Evolutionary conservation across 139 green algal genomes (phyloP).

Genomic region (Coelastrella sp.): DNA sequence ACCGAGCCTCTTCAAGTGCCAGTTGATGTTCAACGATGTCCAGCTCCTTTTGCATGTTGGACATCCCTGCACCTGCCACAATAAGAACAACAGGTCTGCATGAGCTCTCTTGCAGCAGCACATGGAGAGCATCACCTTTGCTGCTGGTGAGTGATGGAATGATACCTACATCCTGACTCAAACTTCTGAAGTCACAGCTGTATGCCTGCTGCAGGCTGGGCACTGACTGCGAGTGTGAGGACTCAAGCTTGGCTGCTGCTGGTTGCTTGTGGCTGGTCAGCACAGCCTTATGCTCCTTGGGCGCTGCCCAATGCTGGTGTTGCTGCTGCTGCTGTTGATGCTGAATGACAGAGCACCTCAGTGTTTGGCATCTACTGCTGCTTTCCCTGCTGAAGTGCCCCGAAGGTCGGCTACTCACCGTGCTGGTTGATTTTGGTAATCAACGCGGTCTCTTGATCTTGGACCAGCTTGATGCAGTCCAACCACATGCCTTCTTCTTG

Average conservation of each 20-base stretch:
- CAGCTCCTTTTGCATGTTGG: background rate
- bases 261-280: background rate
- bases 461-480: background rate
- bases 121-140: background rate
- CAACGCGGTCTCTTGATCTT: background rate
- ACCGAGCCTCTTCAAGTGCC: background rate
- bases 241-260: background rate
- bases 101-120: background rate
- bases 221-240: background rate
- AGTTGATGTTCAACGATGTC: background rate
- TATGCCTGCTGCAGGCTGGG: too few relatives aligned
- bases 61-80: background rate
- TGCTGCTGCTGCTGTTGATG: too few relatives aligned
- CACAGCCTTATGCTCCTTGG: too few relatives aligned
- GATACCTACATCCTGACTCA: background rate
- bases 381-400: background rate
- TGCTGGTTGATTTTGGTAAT: background rate
- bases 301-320: background rate
- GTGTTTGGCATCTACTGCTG: background rate
- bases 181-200: background rate
- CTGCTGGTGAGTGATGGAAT: background rate
- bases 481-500: background rate
- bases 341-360: background rate
- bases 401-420: background rate
- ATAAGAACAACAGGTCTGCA: background rate